Percentiles rank a stretch among this genome's conserved stretches.
Conservation (phyloP, 2,329 filamentous ascomycete species). For the Coleophoma cylindrospora region DNA sequence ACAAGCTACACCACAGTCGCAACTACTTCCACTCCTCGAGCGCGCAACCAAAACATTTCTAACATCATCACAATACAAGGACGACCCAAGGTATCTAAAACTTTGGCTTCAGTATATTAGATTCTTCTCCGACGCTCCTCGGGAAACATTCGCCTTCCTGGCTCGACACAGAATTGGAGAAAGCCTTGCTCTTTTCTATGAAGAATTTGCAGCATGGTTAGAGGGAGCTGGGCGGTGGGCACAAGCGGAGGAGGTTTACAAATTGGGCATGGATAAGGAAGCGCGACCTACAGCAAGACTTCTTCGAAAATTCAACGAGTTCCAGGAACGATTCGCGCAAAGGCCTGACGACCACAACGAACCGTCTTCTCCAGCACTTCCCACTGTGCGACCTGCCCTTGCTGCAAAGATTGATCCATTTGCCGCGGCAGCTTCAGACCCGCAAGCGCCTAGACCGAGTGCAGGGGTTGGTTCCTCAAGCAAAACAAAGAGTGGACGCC, state of each 20-base stretch:
- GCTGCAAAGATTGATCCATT: slow-evolving; percentile 86
- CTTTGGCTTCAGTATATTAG: slow-evolving; percentile 93
- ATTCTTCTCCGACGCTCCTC: slow-evolving; percentile 87
- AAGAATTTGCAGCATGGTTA: slow-evolving; percentile 92
- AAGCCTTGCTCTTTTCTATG: slow-evolving; percentile 84
- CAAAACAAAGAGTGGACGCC: slow-evolving; percentile 61
- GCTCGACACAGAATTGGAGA: slow-evolving; percentile 87
- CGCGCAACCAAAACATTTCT: slow-evolving; percentile 89
- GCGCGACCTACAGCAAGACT: slow-evolving; percentile 78
- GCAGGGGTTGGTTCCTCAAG: slow-evolving; percentile 39
- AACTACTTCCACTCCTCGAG: slow-evolving; percentile 82
- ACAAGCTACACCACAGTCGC: slow-evolving; percentile 87
- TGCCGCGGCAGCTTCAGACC: slow-evolving; percentile 51
- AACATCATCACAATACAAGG: slow-evolving; percentile 81
- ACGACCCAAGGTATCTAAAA: slow-evolving; percentile 89
- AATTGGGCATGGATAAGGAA: slow-evolving; percentile 81
- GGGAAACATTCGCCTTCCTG: slow-evolving; percentile 88
- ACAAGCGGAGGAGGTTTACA: slow-evolving; percentile 92
- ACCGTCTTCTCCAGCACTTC: slow-evolving; percentile 82
- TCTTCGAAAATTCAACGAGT: slow-evolving; percentile 86
- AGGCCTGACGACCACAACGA: slow-evolving; percentile 56
- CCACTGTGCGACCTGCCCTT: slow-evolving; percentile 75
- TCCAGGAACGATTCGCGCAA: slow-evolving; percentile 72
- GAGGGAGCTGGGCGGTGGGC: slow-evolving; percentile 78
- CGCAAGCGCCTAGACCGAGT: slow-evolving; percentile 57